phyloP scores from a whole-genome alignment of 2,329 filamentous ascomycete species.

The Orbilia quercus region DNA sequence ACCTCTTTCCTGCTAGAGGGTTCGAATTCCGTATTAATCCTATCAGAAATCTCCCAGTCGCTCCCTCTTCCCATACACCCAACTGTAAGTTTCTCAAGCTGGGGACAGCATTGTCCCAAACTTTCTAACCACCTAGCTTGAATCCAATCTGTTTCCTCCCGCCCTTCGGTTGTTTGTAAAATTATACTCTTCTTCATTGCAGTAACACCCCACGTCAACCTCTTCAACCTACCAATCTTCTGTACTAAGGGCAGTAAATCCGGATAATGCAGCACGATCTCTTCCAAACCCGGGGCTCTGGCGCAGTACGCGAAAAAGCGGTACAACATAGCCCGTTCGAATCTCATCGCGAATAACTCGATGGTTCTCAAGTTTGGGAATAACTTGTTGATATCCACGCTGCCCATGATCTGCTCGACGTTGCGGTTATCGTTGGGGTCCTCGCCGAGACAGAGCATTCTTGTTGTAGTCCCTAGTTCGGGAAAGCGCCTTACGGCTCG shows the following conservation, averaged over 20 bases:
- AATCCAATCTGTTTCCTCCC: conserved; percentile 39
- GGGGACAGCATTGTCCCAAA: conserved; percentile 21
- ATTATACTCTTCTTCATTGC: conserved; percentile 9
- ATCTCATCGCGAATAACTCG: conserved; percentile 44
- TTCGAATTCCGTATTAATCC: conserved; percentile 22
- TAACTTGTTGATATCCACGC: conserved; percentile 31
- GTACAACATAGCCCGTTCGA: conserved; percentile 36
- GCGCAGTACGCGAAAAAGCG: conserved; percentile 43
- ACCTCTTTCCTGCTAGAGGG: not conserved
- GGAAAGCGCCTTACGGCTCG: conserved; percentile 28
- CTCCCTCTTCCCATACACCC: conserved; percentile 17
- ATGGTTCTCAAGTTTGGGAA: conserved; percentile 32
- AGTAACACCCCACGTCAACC: conserved; percentile 45
- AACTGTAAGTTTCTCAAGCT: conserved; percentile 22
- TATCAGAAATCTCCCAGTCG: conserved; percentile 28
- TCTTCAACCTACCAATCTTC: conserved; percentile 24
- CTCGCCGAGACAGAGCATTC: conserved; percentile 24
- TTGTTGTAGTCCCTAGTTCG: conserved; percentile 4
- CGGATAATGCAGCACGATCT: conserved; percentile 42
- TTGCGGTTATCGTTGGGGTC: conserved; percentile 23
- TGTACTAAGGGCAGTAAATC: conserved; percentile 44
- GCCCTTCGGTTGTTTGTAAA: conserved; percentile 1
- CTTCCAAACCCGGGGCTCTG: conserved; percentile 13
- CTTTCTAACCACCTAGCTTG: conserved; percentile 31
- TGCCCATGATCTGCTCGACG: conserved; percentile 37